Evolutionary conservation across 1,284 basidiomycete species (phyloP).

Genomic region (Moesziomyces sp.): DNA sequence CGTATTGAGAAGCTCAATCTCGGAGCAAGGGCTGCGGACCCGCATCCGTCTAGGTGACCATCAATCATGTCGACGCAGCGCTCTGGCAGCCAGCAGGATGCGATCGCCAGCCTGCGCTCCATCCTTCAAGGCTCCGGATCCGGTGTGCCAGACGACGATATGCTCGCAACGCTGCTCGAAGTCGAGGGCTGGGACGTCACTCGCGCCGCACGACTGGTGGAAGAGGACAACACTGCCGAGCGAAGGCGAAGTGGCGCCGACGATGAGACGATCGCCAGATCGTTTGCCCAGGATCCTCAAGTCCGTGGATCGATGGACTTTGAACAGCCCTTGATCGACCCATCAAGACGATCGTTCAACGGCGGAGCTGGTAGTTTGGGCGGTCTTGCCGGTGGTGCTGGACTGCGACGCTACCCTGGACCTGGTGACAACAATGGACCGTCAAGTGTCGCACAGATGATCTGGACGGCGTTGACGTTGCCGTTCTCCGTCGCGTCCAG

Average conservation of each 20-base stretch:
- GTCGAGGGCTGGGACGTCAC: slow-evolving; percentile 48
- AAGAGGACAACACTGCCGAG: slow-evolving; percentile 42
- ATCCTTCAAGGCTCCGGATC: slow-evolving; percentile 22
- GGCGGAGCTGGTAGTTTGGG: slow-evolving; percentile 19
- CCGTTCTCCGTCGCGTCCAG: slow-evolving; percentile 48
- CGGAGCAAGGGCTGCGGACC: too few relatives aligned
- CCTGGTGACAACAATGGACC: slow-evolving; percentile 4
- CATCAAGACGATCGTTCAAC: neutral
- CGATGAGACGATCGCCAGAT: slow-evolving; percentile 46
- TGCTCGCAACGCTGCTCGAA: slow-evolving; percentile 45
- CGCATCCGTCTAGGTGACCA: neutral
- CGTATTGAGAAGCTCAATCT: too few relatives aligned
- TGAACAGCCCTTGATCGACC: slow-evolving; percentile 6
- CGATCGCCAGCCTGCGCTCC: slow-evolving; percentile 33
- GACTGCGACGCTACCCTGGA: slow-evolving; percentile 27
- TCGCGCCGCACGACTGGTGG: slow-evolving; percentile 36
- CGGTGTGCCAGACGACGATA: slow-evolving; percentile 26
- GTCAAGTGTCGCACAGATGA: slow-evolving; percentile 33
- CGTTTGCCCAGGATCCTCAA: slow-evolving; percentile 33
- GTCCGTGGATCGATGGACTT: slow-evolving; percentile 30
- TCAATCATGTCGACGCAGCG: slow-evolving; percentile 23
- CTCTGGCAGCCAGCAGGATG: slow-evolving; percentile 36
- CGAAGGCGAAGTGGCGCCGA: slow-evolving; percentile 46
- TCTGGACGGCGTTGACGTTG: slow-evolving; percentile 48
- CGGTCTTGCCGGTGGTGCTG: slow-evolving; percentile 25